Conservation (phyloP, 1,139 yeast genomes). For the Yarrowia galli region DNA sequence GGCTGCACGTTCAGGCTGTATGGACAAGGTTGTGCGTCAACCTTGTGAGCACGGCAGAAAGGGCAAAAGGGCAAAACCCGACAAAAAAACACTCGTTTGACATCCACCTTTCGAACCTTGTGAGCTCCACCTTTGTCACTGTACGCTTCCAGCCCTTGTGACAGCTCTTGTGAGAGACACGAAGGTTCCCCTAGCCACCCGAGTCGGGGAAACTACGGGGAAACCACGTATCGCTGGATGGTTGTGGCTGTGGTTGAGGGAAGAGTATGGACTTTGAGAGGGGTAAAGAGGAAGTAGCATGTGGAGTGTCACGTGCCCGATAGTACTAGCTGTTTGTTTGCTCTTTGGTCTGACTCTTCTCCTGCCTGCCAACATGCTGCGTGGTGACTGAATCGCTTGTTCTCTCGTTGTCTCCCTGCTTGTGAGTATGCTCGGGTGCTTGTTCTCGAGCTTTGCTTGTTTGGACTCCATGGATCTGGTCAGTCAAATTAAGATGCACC, state of each 20-base stretch:
- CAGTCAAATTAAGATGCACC: too few species aligned
- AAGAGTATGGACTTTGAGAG: too few species aligned
- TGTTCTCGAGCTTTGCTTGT: too few species aligned
- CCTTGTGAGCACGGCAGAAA: not conserved
- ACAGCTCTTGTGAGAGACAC: slow-evolving; percentile 9
- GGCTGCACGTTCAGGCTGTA: slow-evolving; percentile 33
- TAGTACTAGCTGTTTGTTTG: too few species aligned
- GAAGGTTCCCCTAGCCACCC: slow-evolving; percentile 33
- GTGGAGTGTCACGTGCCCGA: too few species aligned
- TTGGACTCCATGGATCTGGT: too few species aligned
- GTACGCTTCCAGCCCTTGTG: slow-evolving; percentile 30
- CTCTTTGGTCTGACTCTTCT: too few species aligned
- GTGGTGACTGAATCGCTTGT: too few species aligned
- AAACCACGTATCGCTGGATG: slow-evolving; percentile 3
- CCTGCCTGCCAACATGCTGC: too few species aligned
- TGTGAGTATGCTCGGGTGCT: too few species aligned
- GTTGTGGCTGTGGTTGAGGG: not conserved
- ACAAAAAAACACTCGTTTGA: slow-evolving; percentile 16
- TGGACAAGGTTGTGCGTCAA: slow-evolving; percentile 5
- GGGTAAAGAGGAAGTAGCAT: too few species aligned
- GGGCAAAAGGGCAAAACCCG: slow-evolving; percentile 2
- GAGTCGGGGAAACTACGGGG: slow-evolving; percentile 24
- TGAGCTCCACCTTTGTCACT: not conserved
- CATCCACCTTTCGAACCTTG: slow-evolving; percentile 4
- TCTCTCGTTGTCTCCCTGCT: too few species aligned